phyloP scores from a whole-genome alignment of 257 asterid genomes.

The Plantago elongata region DNA sequence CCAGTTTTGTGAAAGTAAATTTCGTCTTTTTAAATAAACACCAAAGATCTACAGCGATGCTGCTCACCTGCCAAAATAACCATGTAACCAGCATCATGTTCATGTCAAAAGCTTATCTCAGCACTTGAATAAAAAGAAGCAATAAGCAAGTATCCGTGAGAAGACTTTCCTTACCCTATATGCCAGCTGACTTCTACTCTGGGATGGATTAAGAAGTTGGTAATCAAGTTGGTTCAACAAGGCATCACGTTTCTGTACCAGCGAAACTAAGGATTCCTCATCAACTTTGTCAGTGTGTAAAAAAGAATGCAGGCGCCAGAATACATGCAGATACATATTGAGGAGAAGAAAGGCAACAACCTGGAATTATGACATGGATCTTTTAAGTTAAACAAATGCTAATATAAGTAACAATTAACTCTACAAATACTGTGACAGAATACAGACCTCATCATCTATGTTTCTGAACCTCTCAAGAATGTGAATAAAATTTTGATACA shows the following conservation, averaged over 20 bases:
- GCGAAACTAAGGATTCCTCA: constrained; percentile 58
- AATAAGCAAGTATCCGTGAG: constrained; percentile 9
- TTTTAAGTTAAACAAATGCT: constrained; percentile 22
- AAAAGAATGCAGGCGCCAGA: constrained; percentile 75
- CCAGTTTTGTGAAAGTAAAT: constrained; percentile 65
- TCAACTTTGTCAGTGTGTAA: constrained; percentile 59
- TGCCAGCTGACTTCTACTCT: constrained; percentile 55
- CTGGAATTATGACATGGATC: constrained; percentile 42
- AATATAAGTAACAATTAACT: constrained; percentile 9
- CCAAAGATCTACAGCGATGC: constrained; percentile 76
- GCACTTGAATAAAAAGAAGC: background rate
- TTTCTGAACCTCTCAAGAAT: constrained; percentile 64
- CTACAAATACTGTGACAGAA: constrained; percentile 13
- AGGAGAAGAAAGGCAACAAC: constrained; percentile 78
- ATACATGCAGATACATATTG: constrained; percentile 88
- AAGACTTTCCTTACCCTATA: constrained; percentile 53
- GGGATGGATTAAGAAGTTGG: constrained; percentile 39
- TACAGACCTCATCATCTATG: constrained; percentile 78
- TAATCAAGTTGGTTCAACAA: constrained; percentile 76
- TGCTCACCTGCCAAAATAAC: constrained; percentile 53
- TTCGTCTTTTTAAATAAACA: constrained; percentile 65
- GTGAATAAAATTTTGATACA: constrained; percentile 58
- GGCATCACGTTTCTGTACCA: constrained; percentile 55
- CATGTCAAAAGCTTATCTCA: background rate
- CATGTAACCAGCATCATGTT: constrained; percentile 19